Conservation (phyloP, 1,284 basidiomycete species). For the Apiotrichum montevideense region DNA sequence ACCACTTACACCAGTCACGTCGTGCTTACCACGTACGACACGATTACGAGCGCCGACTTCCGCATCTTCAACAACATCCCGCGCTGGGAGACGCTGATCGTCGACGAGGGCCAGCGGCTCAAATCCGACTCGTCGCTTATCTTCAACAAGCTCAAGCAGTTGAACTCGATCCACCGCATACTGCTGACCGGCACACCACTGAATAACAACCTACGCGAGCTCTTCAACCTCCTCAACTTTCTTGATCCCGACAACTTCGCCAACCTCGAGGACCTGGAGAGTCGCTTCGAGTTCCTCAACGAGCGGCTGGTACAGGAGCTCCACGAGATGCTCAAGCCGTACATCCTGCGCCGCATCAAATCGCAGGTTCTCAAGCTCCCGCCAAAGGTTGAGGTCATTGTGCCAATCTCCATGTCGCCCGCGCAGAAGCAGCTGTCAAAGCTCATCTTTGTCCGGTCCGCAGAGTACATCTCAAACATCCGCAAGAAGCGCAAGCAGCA, state of each 20-base stretch:
- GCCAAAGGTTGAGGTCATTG: slow-evolving; percentile 71
- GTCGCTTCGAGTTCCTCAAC: slow-evolving; percentile 62
- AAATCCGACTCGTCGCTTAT: slow-evolving; percentile 70
- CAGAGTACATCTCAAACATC: slow-evolving; percentile 29
- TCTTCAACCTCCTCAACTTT: slow-evolving; percentile 93
- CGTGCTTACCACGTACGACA: slow-evolving; percentile 84
- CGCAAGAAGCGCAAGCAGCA: slow-evolving; percentile 20
- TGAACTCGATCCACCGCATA: slow-evolving; percentile 73
- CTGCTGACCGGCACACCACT: slow-evolving; percentile 94
- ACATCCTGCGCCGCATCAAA: slow-evolving; percentile 88
- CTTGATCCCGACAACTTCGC: slow-evolving; percentile 63
- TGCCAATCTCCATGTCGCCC: slow-evolving; percentile 81
- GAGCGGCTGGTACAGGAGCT: slow-evolving; percentile 72
- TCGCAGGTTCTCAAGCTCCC: slow-evolving; percentile 86
- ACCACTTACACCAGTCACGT: slow-evolving; percentile 54
- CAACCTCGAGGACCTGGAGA: slow-evolving; percentile 59
- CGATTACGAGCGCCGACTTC: slow-evolving; percentile 65
- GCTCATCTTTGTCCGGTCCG: slow-evolving; percentile 56
- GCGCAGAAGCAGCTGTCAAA: slow-evolving; percentile 87
- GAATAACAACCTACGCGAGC: slow-evolving; percentile 92
- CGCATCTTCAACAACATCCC: slow-evolving; percentile 69
- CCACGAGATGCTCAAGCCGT: slow-evolving; percentile 71
- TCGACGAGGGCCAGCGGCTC: slow-evolving; percentile 84
- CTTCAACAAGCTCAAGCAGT: slow-evolving; percentile 72
- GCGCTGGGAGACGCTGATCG: slow-evolving; percentile 85